Conservation (phyloP, 257 asterid species). For the Solanum tacnaense region DNA sequence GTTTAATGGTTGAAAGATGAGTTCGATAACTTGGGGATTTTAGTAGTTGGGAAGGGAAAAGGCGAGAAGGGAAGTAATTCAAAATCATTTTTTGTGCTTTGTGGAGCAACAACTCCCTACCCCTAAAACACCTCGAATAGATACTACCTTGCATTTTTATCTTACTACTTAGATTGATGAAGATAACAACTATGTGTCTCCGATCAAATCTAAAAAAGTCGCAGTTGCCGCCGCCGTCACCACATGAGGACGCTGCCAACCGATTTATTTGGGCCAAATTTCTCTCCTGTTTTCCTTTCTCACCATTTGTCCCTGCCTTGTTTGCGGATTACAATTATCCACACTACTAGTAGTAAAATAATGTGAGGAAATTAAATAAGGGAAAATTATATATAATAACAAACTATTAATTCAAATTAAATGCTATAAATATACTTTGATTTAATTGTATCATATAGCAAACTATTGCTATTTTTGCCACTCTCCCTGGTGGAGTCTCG, state of each 20-base stretch:
- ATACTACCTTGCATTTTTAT: constrained; percentile 15
- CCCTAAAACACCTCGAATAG: constrained; percentile 17
- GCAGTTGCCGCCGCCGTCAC: neutral
- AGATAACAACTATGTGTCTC: neutral
- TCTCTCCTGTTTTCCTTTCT: neutral
- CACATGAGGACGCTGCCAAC: neutral
- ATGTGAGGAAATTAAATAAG: too few species aligned
- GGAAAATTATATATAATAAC: too few species aligned
- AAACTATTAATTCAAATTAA: too few species aligned
- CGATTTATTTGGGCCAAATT: neutral
- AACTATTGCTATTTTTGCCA: too few species aligned
- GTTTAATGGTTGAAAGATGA: constrained; percentile 13
- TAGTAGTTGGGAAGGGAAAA: neutral
- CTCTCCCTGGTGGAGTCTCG: too few species aligned
- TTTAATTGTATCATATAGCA: too few species aligned
- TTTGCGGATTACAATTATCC: too few species aligned
- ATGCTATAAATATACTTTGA: too few species aligned
- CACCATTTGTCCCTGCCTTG: neutral
- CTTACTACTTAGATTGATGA: neutral
- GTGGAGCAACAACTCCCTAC: constrained; percentile 6
- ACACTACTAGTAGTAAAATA: too few species aligned
- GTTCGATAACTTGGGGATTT: neutral
- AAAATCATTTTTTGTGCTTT: constrained; percentile 1
- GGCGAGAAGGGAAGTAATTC: neutral
- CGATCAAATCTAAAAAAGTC: neutral